Conservation (phyloP, 192 early-diverging fungal genomes). For the Dimargaris xerosporica region DNA sequence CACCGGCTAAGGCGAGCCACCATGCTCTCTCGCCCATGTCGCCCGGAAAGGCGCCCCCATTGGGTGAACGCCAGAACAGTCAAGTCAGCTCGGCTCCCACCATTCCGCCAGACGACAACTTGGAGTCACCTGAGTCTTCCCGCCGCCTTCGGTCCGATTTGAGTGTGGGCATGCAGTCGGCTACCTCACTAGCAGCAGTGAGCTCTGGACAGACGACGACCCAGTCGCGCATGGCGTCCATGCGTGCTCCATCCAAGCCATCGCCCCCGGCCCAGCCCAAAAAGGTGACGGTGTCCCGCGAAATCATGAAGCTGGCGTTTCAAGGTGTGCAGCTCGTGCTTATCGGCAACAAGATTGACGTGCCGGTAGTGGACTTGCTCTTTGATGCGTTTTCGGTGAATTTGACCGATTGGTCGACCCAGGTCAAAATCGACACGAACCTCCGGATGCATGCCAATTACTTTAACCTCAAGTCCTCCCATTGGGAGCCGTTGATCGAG, state of each 20-base stretch:
- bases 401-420: slow-evolving; percentile 68
- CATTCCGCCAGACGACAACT: not conserved
- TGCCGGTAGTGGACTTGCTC: slow-evolving; percentile 78
- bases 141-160: not conserved
- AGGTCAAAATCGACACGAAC: slow-evolving; percentile 45
- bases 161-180: not conserved
- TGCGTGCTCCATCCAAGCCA: not conserved
- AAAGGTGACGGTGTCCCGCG: slow-evolving; percentile 11
- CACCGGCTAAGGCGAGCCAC: not conserved
- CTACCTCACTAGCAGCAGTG: not conserved
- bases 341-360: slow-evolving; percentile 88
- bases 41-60: too few relatives aligned
- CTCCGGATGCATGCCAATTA: slow-evolving; percentile 70
- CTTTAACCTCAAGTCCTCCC: slow-evolving; percentile 94
- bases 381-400: slow-evolving; percentile 68
- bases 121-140: not conserved
- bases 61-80: too few relatives aligned
- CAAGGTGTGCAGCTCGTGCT: slow-evolving; percentile 61
- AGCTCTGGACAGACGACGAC: not conserved
- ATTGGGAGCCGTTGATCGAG: slow-evolving; percentile 96
- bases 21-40: too few relatives aligned
- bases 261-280: not conserved
- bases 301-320: slow-evolving; percentile 35
- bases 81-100: not conserved
- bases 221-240: not conserved